Evolutionary conservation across 768 basidiomycete genomes (phyloP).

Genomic region (Kwoniella heveanensis): DNA sequence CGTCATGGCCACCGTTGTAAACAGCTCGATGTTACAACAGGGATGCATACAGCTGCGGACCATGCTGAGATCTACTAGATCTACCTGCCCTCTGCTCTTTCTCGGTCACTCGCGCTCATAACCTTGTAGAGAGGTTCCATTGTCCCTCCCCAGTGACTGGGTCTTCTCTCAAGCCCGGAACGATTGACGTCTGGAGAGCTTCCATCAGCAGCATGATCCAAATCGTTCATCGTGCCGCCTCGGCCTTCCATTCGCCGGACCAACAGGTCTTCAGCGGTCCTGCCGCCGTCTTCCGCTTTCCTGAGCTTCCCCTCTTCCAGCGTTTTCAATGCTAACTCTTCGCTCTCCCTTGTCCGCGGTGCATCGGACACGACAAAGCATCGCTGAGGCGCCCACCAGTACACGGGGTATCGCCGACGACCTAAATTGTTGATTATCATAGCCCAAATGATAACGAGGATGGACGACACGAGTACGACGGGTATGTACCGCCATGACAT

Average conservation of each 20-base stretch:
- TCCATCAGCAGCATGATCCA: neutral
- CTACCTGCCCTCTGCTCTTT: neutral
- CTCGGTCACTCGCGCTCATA: neutral
- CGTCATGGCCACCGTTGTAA: no score
- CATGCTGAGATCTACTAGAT: no score
- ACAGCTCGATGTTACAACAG: no score
- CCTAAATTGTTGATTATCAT: slow-evolving; percentile 51
- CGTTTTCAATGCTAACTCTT: slow-evolving; percentile 9
- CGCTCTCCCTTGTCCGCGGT: neutral
- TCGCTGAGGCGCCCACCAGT: slow-evolving; percentile 35
- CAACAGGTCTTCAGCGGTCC: slow-evolving; percentile 1
- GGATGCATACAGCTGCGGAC: no score
- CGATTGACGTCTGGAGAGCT: no score
- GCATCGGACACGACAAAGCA: slow-evolving; percentile 13
- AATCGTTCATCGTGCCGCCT: neutral
- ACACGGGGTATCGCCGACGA: slow-evolving; percentile 38
- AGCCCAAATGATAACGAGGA: slow-evolving; percentile 42
- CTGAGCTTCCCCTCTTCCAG: slow-evolving; percentile 14
- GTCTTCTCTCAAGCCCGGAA: neutral
- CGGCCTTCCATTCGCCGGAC: slow-evolving; percentile 3
- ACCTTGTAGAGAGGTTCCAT: neutral
- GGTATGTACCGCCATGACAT: slow-evolving; percentile 41
- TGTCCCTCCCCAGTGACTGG: neutral
- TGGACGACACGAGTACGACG: slow-evolving; percentile 29
- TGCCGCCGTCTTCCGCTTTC: slow-evolving; percentile 13